Evolutionary conservation across 371 early-diverging fungal species (phyloP), one percentile per base, ranked within the genome.

Genomic region (Mucor plumbeus): DNA sequence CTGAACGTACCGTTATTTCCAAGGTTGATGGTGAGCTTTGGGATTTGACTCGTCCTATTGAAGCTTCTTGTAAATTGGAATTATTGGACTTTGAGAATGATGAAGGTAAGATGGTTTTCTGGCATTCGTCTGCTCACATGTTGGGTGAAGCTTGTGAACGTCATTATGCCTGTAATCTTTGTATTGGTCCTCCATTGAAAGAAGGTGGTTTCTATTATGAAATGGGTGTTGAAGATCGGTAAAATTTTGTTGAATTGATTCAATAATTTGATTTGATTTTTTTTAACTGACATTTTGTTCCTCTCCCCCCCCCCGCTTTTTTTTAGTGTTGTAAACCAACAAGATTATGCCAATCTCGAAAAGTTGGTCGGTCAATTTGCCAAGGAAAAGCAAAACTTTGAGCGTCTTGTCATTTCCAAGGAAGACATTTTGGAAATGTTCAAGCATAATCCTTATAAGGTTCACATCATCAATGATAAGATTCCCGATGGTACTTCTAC

Each of bases 181-280:
- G 98, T 81, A 91, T 97, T 67, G 99, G 99, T 44, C 99, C 99
- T 56, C 99, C 99, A 57, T 86, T 94, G 63, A 99, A 99, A 70
- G 94, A 96, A 73, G 99, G 99, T 44, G 99, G 99, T 43, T 99
- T 99, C 89, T 99, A 95, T 85, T 99, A 99, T 84, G 99, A 99
- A 73, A 96, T 99, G 93, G 90, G 90, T 31, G 80, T 91, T 67
- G 85, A 88, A 58, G 92, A 93, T 34, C 88, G 90, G 85, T 86
- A 78, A 69, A 68, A 53, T 14, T 4, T 33, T 9, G 13, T 3
- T 21, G 38, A 10, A 19, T 17, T 19, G 13, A 0, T 2, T 21
- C 21, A 31, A 10, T 53, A 1, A 38, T 11, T 21, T 0, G 53
- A 21, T 21, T 3, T 26, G 4, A 5, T n/a, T 13, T 13, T 13